Evolutionary conservation across 2,329 filamentous ascomycete genomes (phyloP).

Genomic region (Venturia asperata): DNA sequence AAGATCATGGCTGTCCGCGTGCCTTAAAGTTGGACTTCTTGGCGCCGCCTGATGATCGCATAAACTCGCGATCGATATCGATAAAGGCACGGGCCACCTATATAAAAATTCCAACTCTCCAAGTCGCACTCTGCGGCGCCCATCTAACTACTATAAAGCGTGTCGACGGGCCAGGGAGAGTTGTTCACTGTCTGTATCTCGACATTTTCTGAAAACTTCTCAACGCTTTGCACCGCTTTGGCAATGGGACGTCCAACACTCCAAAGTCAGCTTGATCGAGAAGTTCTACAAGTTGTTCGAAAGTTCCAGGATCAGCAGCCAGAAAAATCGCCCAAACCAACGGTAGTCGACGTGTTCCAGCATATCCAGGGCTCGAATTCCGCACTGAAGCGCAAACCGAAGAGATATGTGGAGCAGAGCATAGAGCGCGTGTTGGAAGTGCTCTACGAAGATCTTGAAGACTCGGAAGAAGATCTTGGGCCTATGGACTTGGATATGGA

Average conservation of each 20-base stretch:
- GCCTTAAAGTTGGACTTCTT: background rate
- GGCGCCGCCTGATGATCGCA: conserved; percentile 2
- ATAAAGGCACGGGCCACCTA: background rate
- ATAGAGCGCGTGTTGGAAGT: conserved; percentile 76
- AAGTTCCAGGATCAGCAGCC: conserved; percentile 65
- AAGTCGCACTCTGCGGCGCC: background rate
- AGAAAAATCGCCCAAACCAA: conserved; percentile 36
- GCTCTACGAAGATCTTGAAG: conserved; percentile 56
- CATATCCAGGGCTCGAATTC: conserved; percentile 81
- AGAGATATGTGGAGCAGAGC: conserved; percentile 72
- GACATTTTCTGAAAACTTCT: background rate
- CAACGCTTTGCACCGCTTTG: conserved; percentile 26
- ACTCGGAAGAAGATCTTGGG: conserved; percentile 48
- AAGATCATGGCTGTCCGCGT: background rate
- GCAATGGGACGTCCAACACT: conserved; percentile 27
- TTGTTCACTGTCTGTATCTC: background rate
- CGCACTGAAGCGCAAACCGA: conserved; percentile 73
- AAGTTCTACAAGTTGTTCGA: conserved; percentile 67
- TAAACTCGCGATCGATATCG: background rate
- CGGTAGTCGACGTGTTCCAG: conserved; percentile 61
- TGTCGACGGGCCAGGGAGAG: background rate
- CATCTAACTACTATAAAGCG: no score
- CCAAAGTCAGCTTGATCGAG: conserved; percentile 38
- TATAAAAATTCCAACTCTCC: background rate
- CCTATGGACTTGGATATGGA: conserved; percentile 42